phyloP scores from a whole-genome alignment of 495 filamentous ascomycete genomes.

The Amniculicola lignicola region DNA sequence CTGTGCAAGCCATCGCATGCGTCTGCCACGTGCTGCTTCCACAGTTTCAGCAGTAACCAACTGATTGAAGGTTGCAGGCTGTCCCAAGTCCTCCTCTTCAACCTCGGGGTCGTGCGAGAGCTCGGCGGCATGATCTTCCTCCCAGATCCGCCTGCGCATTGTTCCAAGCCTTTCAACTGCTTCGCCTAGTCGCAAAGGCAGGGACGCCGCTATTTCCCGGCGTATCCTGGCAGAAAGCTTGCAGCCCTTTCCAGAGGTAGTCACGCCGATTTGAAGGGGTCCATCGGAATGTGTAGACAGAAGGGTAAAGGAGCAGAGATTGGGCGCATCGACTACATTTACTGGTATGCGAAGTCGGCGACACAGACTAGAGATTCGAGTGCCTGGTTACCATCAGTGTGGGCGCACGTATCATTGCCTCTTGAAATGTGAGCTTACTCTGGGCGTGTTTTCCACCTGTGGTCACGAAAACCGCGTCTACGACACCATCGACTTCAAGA shows the following conservation, averaged over 20 bases:
- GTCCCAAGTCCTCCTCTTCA: slow-evolving; percentile 84
- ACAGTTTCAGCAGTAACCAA: slow-evolving; percentile 69
- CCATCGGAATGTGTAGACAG: slow-evolving; percentile 86
- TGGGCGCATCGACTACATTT: slow-evolving; percentile 85
- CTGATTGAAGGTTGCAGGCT: slow-evolving; percentile 81
- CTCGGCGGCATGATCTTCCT: slow-evolving; percentile 65
- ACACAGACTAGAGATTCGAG: slow-evolving; percentile 73
- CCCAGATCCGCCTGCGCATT: slow-evolving; percentile 71
- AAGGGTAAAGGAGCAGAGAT: slow-evolving; percentile 85
- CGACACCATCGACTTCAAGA: slow-evolving; percentile 70
- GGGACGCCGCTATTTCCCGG: slow-evolving; percentile 74
- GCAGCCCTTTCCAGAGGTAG: slow-evolving; percentile 92
- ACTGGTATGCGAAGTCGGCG: slow-evolving; percentile 78
- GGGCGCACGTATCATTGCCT: not conserved
- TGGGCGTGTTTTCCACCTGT: slow-evolving; percentile 52
- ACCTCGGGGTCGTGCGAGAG: slow-evolving; percentile 50
- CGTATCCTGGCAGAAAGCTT: slow-evolving; percentile 90
- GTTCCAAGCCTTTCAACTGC: slow-evolving; percentile 76
- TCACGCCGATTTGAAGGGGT: slow-evolving; percentile 91
- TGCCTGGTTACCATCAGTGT: slow-evolving; percentile 42
- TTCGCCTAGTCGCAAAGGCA: slow-evolving; percentile 77
- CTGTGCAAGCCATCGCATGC: slow-evolving; percentile 90
- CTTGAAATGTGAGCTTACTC: slow-evolving; percentile 43
- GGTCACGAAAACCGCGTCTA: slow-evolving; percentile 92
- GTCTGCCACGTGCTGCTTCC: slow-evolving; percentile 70